Percentiles rank a stretch among this genome's conserved stretches.
phyloP scores from a whole-genome alignment of 257 asterid genomes.

The Forsythia suspensa region DNA sequence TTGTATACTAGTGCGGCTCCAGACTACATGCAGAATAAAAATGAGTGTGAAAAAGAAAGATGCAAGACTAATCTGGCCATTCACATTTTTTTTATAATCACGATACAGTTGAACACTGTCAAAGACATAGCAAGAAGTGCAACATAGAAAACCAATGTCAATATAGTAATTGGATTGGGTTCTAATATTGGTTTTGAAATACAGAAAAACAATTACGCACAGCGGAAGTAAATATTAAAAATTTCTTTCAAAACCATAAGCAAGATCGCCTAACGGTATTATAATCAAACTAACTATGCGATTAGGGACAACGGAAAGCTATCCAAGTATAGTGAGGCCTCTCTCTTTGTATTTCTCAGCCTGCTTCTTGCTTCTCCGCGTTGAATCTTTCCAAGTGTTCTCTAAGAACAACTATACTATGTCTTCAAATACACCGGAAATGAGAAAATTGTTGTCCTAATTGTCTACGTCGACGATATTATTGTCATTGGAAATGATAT shows the following conservation, averaged over 20 bases:
- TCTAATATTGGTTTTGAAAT: neutral
- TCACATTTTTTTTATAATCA: neutral
- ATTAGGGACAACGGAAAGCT: neutral
- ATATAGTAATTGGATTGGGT: neutral
- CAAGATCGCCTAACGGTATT: neutral
- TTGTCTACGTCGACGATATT: too few species aligned
- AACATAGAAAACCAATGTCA: neutral
- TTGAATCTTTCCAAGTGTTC: neutral
- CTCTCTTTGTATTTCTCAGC: neutral
- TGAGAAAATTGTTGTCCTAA: too few species aligned
- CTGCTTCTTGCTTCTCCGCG: neutral
- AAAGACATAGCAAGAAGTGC: neutral
- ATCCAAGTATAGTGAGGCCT: neutral
- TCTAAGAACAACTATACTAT: neutral
- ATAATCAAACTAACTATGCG: neutral
- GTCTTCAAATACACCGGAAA: too few species aligned
- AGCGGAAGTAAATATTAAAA: neutral
- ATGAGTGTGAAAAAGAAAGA: neutral
- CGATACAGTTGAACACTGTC: neutral
- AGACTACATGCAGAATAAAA: too few species aligned
- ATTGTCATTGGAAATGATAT: too few species aligned
- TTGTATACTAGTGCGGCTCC: neutral
- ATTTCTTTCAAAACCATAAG: too few species aligned
- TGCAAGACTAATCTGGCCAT: neutral
- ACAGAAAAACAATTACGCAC: neutral